A percentile compares a stretch with the other conserved stretches of the same genome.
phyloP scores from a whole-genome alignment of 768 basidiomycete species.

The Boletus pseudopeckii region DNA sequence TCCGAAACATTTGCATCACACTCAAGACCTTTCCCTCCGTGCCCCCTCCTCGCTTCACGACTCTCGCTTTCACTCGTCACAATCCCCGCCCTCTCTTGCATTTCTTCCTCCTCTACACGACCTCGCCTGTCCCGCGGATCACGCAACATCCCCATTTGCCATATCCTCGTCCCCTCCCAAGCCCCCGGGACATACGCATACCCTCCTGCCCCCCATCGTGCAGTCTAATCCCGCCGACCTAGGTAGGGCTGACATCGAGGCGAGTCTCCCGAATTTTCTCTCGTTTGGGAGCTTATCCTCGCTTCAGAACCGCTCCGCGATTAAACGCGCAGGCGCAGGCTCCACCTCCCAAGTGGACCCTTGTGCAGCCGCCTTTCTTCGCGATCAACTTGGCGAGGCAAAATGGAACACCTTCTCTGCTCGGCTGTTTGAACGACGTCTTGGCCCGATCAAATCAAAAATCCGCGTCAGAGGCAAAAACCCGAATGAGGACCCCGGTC shows the following conservation, averaged over 20 bases:
- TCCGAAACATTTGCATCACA: slow-evolving; percentile 27
- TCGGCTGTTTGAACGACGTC: slow-evolving; percentile 44
- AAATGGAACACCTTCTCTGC: slow-evolving; percentile 47
- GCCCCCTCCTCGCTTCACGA: slow-evolving; percentile 24
- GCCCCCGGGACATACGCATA: slow-evolving; percentile 23
- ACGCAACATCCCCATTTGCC: slow-evolving; percentile 12
- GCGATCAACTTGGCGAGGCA: slow-evolving; percentile 40
- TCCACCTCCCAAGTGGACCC: slow-evolving; percentile 37
- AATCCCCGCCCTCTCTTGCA: slow-evolving; percentile 22
- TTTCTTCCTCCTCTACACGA: slow-evolving; percentile 28
- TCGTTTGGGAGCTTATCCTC: slow-evolving; percentile 10
- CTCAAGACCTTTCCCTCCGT: slow-evolving; percentile 22
- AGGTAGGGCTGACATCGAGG: slow-evolving; percentile 25
- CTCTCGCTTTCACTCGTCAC: slow-evolving; percentile 25
- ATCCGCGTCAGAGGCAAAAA: slow-evolving; percentile 31
- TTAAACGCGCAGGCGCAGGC: slow-evolving; percentile 22
- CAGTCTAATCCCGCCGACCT: slow-evolving; percentile 33
- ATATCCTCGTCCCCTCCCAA: slow-evolving; percentile 25
- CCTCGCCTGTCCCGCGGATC: slow-evolving; percentile 20
- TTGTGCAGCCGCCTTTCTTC: slow-evolving; percentile 43
- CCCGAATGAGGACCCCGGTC: slow-evolving; percentile 25
- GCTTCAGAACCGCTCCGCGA: slow-evolving; percentile 26
- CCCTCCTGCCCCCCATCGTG: slow-evolving; percentile 33
- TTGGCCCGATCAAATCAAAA: slow-evolving; percentile 39
- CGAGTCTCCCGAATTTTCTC: not conserved